phyloP scores from a whole-genome alignment of 495 filamentous ascomycete genomes.

The Podospora appendiculata region DNA sequence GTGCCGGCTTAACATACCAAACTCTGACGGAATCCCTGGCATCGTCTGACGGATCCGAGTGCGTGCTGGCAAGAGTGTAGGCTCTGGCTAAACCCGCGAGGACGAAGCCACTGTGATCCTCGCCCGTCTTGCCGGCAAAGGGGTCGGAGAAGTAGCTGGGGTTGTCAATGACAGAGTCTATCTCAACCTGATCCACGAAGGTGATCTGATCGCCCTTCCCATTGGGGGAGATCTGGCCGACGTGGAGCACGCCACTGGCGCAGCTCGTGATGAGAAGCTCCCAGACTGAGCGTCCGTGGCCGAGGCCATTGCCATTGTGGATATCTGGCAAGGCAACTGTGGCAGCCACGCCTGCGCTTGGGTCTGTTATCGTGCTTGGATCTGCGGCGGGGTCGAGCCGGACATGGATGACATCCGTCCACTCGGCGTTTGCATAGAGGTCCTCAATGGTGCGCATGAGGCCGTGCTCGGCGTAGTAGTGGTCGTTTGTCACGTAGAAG shows the following conservation, averaged over 20 bases:
- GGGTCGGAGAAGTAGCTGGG: constrained; percentile 46
- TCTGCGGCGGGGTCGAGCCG: constrained; percentile 13
- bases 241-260: constrained; percentile 19
- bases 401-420: constrained; percentile 26
- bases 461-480: constrained; percentile 41
- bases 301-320: constrained; percentile 51
- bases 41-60: constrained; percentile 22
- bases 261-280: constrained; percentile 44
- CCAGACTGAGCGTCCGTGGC: constrained; percentile 36
- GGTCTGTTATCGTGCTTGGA: constrained; percentile 20
- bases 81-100: constrained; percentile 40
- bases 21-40: constrained; percentile 40
- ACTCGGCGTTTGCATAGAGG: constrained; percentile 22
- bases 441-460: constrained; percentile 36
- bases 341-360: constrained; percentile 32
- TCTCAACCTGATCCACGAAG: constrained; percentile 30
- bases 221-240: constrained; percentile 23
- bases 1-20: constrained; percentile 32
- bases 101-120: constrained; percentile 49
- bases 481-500: constrained; percentile 56
- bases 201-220: constrained; percentile 31
- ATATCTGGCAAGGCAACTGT: constrained; percentile 33
- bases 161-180: constrained; percentile 48
- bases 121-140: constrained; percentile 41
- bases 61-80: constrained; percentile 23